Evolutionary conservation across 2,329 filamentous ascomycete species (phyloP), one percentile per base, ranked within the genome.

Genomic region (Stemphylium beticola): DNA sequence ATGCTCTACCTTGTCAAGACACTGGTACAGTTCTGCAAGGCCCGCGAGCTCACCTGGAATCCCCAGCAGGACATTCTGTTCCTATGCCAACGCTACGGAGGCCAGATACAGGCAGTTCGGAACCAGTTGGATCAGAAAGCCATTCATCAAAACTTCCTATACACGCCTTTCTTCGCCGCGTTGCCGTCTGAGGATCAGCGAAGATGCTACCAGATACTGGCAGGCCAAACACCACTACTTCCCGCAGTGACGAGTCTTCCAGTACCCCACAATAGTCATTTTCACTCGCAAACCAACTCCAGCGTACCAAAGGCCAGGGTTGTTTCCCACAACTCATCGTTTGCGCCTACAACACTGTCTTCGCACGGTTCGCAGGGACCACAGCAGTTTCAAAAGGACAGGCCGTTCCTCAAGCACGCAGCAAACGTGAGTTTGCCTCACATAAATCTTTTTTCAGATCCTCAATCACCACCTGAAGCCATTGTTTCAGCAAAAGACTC

Each of bases 1-100:
- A 67, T 71, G 48, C 55, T 65, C 3, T 68, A 72, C 43, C 53
- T 73, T 3, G 44, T 73, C 18, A 68, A 64, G 26, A 67, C 67
- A 2, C 40, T 69, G 11, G 42, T 73, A 3, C 56, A 65, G 15
- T 66, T 61, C 26, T 73, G 64, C 48, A 67, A 59, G 17, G 56
- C 54, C n/a, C 57, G 55, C 32, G 61, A 67, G 17, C 49, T 74
- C 3, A 31, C 49, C 2, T 74, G 71, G 69, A 68, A 73, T 45
- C 69, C 71, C 4, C 60, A 54, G 32, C 65, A 66, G 42, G 67
- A 73, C 32, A 39, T 74, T 2, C 24, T 67, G 3, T 73, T 70
- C 33, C 52, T 74, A 20, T 73, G 70, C 39, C 61, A 64, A 37
- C 51, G 60, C 32, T 69, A 69, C 38, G 56, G 55, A 20, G 62